These are phyloP conservation scores for Ascochyta pisi DNA, from an alignment of 2,329 filamentous ascomycete species.

Conservation along the genomic window DNA sequence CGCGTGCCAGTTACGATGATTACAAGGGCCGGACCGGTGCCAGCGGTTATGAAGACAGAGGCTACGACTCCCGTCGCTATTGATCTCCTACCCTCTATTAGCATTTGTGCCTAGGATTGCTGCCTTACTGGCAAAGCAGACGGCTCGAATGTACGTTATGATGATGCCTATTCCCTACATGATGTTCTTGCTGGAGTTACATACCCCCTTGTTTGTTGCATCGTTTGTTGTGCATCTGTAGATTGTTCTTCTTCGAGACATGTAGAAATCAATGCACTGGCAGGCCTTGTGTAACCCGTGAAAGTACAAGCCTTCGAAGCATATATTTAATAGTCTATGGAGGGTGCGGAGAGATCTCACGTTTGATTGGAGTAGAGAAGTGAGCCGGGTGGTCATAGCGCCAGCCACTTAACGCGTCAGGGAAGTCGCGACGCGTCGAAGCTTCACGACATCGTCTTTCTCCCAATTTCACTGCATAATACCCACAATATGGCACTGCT, in stretches of 20 bases:
- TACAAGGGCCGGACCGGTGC: conserved; percentile 34
- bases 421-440: conserved; percentile 32
- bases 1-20: conserved; percentile 41
- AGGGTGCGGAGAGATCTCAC: not conserved
- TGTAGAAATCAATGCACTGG: not conserved
- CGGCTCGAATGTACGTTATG: not conserved
- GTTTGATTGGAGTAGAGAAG: not conserved
- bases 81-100: conserved; percentile 8
- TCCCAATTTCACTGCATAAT: conserved; percentile 6
- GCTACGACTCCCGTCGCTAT: conserved; percentile 41
- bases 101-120: not conserved
- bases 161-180: not conserved
- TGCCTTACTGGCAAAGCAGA: not conserved
- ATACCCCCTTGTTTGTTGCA: conserved; percentile 1
- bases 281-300: not conserved
- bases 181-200: not conserved
- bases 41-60: conserved; percentile 39
- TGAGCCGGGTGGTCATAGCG: conserved; percentile 4
- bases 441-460: conserved; percentile 18
- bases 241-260: not conserved
- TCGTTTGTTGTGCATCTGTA: not conserved
- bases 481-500: conserved; percentile 64
- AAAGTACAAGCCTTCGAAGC: not conserved
- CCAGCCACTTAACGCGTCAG: conserved; percentile 39
- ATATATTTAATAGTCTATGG: not conserved